These are phyloP conservation scores for Trichoderma hamatum DNA, from an alignment of 2,329 filamentous ascomycete genomes.

Conservation along the genomic window DNA sequence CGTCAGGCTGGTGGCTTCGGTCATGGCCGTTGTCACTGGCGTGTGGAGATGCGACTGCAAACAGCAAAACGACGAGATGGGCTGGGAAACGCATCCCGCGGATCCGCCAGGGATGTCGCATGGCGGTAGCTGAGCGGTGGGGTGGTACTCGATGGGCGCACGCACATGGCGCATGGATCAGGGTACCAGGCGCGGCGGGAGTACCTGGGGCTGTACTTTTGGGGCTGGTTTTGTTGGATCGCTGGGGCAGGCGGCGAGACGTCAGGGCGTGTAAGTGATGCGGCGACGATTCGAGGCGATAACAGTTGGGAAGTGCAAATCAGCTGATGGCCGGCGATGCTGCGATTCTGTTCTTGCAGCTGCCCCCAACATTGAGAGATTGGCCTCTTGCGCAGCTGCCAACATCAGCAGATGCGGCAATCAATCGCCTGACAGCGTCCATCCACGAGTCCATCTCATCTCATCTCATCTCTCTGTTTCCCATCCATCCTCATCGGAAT, in stretches of 20 bases:
- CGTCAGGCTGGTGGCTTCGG: neutral
- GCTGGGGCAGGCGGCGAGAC: slow-evolving; percentile 28
- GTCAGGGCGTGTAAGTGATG: slow-evolving; percentile 24
- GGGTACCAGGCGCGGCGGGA: neutral
- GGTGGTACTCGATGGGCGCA: neutral
- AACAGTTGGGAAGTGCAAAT: neutral
- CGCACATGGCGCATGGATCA: neutral
- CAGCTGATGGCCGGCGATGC: neutral
- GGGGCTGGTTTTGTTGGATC: slow-evolving; percentile 28
- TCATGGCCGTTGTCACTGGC: neutral
- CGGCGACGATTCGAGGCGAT: neutral
- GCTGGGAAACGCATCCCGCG: neutral
- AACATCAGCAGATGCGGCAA: neutral
- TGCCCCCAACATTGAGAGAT: neutral
- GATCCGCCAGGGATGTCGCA: neutral
- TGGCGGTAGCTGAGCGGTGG: neutral
- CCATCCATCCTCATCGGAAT: neutral
- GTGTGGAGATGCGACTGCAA: neutral
- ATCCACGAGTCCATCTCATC: too few species aligned
- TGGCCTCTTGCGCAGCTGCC: neutral
- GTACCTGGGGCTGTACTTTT: neutral
- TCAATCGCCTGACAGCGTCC: neutral
- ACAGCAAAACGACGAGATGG: neutral
- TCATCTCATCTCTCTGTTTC: too few species aligned
- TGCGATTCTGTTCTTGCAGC: neutral